Evolutionary conservation across 2,329 filamentous ascomycete species (phyloP), one percentile per base, ranked within the genome.

Genomic region (Diplocarpon mali): DNA sequence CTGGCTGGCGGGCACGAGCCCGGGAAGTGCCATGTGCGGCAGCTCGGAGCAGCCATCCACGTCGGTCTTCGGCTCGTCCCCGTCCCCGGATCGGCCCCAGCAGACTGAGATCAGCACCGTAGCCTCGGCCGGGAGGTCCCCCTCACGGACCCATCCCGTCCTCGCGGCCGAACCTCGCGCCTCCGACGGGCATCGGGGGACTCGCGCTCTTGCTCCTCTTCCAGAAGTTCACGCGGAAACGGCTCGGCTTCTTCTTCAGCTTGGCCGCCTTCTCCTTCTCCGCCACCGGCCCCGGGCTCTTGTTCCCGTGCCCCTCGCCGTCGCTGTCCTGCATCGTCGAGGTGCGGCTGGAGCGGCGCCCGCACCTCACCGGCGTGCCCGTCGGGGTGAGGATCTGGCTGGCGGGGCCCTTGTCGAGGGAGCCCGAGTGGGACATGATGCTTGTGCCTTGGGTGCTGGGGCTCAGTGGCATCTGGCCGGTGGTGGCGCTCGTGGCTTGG

Each of bases 401-500:
- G 12, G 50, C 50, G 34, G 53, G 55, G 45, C 53, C 38, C 13
- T 45, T 42, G 9, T 38, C 35, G 14, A 44, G 32, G 2, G 44
- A 42, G 28, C 59, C 45, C 53, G 58, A 32, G 49, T 70, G 69
- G 61, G 76, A 80, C 52, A 77, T 71, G 50, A 81, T 76, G 60
- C 77, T 81, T 14, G 78, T 81, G 32, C 76, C 78, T 56, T 78
- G 70, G 2, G 78, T 81, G 58, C 76, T 80, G 2, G 78, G 78
- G 17, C 77, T 80, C 30, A 80, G 63, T 3, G 77, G 75, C 71
- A 78, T 72, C 62, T 78, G 79, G 40, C 75, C 72, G 1, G 76
- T 80, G 1, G 76, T 77, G 8, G 75, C 76, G 53, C 75, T 79
- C 12, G 76, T 80, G 4, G 71, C 74, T 53, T 80, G 76, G 3